Percentiles rank a stretch among this genome's conserved stretches.
Conservation (phyloP, 2,329 filamentous ascomycete genomes). For the Xylogone sp. region DNA sequence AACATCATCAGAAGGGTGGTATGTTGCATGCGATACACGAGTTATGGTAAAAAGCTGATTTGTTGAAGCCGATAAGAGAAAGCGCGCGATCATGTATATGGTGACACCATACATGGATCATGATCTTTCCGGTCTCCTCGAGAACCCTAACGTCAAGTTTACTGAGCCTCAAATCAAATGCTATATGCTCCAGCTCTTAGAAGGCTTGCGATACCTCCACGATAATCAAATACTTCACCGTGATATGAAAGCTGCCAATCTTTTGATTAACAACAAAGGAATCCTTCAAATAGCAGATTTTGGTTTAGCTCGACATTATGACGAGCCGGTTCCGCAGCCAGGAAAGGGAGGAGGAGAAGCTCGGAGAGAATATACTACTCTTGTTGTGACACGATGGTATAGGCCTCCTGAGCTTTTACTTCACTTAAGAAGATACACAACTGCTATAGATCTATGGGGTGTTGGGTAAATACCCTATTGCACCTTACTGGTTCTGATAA, state of each 20-base stretch:
- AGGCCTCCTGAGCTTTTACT: conserved; percentile 88
- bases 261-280: conserved; percentile 91
- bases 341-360: conserved; percentile 82
- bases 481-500: conserved; percentile 11
- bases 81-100: conserved; percentile 93
- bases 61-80: conserved; percentile 65
- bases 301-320: conserved; percentile 88
- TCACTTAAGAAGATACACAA: conserved; percentile 87
- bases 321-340: conserved; percentile 73
- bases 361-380: conserved; percentile 85
- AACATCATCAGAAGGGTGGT: conserved; percentile 52
- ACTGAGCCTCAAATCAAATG: conserved; percentile 93
- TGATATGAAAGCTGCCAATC: conserved; percentile 98
- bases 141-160: conserved; percentile 87
- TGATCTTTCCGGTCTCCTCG: conserved; percentile 92
- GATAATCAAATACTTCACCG: conserved; percentile 86
- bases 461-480: conserved; percentile 66
- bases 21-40: neutral
- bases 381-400: conserved; percentile 97
- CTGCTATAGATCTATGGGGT: conserved; percentile 97
- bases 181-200: conserved; percentile 89
- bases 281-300: conserved; percentile 97
- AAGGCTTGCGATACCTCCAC: conserved; percentile 87
- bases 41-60: conserved; percentile 19
- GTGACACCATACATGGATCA: conserved; percentile 99